Evolutionary conservation across 23 red algal species (phyloP), one percentile per base, ranked within the genome.

Genomic region (Gracilaria vermiculophylla): DNA sequence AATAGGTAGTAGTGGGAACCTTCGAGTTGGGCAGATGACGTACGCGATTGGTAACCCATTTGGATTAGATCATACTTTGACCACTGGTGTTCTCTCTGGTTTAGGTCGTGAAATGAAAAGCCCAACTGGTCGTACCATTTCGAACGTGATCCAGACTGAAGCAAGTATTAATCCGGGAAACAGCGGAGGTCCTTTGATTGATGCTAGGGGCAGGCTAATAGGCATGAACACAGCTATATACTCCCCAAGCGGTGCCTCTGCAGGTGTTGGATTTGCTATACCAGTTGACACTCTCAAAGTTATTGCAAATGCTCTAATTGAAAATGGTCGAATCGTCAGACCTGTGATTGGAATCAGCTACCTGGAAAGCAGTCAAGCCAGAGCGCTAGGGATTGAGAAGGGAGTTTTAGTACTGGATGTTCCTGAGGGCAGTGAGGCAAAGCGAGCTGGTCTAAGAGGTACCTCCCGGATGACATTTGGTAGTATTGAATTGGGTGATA

Each of bases 21-120:
- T 98, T 17, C 48, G 66, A 5, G 96, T 98, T 19, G 96, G 96
- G 39, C 96, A 98, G 82, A 82, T 72, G n/a, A 92, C 91, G 1
- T 98, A 95, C 57, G 96, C 96, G 37, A 98, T 98, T 57, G 96
- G 96, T 0, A 98, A 98, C 66, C 96, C 96, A 44, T 98, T 98
- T 69, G 96, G 96, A n/a, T 45, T 98, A 20, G 92, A 98, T 65
- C 90, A 98, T 45, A 93, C 96, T 6, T 71, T 98, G n/a, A 95
- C 96, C 2, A 94, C 78, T 19, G 96, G 96, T 20, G 84, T 98
- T 20, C 86, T 98, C 36, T 95, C 92, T 23, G 96, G 96, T 12
- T 79, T 98, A 47, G 96, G 96, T 21, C 85, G 96, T 29, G 86
- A 98, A 71, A 98, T 98, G 85, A 91, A 90, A 50, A 93, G 88